Base-by-base conservation (phyloP, 371 early-diverging fungal species). In the Ordospora pajunii region DNA sequence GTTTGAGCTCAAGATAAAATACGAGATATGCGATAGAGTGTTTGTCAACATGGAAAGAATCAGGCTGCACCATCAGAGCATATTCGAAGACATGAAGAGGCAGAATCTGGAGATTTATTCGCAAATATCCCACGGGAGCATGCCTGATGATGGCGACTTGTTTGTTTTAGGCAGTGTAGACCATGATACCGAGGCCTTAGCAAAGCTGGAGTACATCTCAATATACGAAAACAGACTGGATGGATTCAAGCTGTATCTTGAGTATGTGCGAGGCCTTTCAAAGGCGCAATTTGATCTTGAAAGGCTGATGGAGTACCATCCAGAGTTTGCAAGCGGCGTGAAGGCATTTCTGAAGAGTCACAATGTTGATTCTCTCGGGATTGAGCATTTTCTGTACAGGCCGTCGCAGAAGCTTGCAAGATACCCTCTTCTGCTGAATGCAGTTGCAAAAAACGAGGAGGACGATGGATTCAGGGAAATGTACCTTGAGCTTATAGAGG, bases 351-450 rank as follows among this genome's bases (percentile, higher is more conserved):
- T 83, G 9, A 23, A 44, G 17, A 32, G 71, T 58, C 50, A 82
- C 23, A 74, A 78, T 14, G 46, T 80, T 17, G 37, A 64, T 45
- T 52, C 80, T 49, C 54, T 85, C 27, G 85, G 83, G 14, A 73
- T 72, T n/a, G 73, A 71, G 45, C 69, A 85, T 63, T 85, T 83
- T 65, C 74, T 85, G 27, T 78, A 76, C 52, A 67, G 85, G 40
- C 83, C 85, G 17, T 72, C 70, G 10, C 68, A 58, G 45, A 85
- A 85, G 64, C 54, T 82, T 23, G 50, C 82, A 19, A 62, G 85
- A 63, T 82, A 82, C 63, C 78, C 82, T 2, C 48, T 85, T 9
- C 75, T 85, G 4, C 49, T 83, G 21, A 72, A 75, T 45, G 82
- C 83, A 5, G 77, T 85, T 12, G 19, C n/a, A 23, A 85, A 85